Conservation (phyloP, 73 alveolate species). For the Paraurostyla sp. region DNA sequence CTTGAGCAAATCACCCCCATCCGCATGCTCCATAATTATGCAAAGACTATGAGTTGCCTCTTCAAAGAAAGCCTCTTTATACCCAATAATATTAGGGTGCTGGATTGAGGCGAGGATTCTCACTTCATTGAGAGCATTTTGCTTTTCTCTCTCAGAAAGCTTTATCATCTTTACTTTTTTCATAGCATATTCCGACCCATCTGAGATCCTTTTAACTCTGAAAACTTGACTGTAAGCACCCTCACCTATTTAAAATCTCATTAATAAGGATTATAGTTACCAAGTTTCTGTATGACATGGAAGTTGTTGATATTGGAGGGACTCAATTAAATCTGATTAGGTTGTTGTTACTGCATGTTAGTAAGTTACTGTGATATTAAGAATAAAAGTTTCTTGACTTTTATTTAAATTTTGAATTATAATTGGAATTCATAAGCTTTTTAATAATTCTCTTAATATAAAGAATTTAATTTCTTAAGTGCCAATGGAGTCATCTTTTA, state of each 20-base stretch:
- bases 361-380: no score
- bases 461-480: neutral
- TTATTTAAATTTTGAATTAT: neutral
- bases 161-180: slow-evolving; percentile 83
- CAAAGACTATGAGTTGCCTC: slow-evolving; percentile 81
- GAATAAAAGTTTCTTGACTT: neutral
- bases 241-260: slow-evolving; percentile 65
- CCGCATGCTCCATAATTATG: slow-evolving; percentile 87
- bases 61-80: slow-evolving; percentile 87
- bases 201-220: slow-evolving; percentile 79
- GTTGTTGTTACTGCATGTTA: no score
- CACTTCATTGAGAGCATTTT: slow-evolving; percentile 87
- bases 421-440: neutral
- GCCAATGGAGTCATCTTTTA: slow-evolving; percentile 44
- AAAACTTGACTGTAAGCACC: slow-evolving; percentile 86
- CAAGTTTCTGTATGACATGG: slow-evolving; percentile 28
- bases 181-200: slow-evolving; percentile 80
- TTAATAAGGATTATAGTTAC: neutral
- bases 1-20: slow-evolving; percentile 84
- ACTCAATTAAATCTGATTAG: no score
- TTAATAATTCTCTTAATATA: neutral
- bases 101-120: slow-evolving; percentile 85
- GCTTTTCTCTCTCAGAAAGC: slow-evolving; percentile 80
- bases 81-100: slow-evolving; percentile 83
- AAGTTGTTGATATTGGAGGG: slow-evolving; percentile 32